These are phyloP conservation scores for Pseudozyma tsukubaensis DNA, from an alignment of 1,284 basidiomycete species.

Conservation along the genomic window DNA sequence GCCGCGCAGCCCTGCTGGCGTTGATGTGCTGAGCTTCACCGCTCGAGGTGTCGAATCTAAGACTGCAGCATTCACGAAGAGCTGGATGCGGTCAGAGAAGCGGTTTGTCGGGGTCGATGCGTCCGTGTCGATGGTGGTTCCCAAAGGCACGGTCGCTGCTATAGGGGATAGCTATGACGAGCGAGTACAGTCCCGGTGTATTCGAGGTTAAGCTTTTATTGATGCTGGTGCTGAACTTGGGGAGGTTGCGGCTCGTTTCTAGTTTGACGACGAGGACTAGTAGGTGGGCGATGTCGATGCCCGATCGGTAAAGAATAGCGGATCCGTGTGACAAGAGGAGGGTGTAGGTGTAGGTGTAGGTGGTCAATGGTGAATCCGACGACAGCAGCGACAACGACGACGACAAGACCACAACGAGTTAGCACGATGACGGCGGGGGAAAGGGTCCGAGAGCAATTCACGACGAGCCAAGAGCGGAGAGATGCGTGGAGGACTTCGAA, in stretches of 20 bases:
- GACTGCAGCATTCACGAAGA: constrained; percentile 18
- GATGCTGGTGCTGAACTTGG: too few species aligned
- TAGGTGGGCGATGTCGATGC: too few species aligned
- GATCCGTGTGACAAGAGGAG: background rate
- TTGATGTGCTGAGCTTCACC: constrained; percentile 14
- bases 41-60: constrained; percentile 18
- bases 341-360: background rate
- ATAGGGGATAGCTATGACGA: too few species aligned
- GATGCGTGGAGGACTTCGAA: constrained; percentile 13
- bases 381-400: constrained; percentile 8
- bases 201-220: too few species aligned
- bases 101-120: background rate
- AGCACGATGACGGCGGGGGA: background rate
- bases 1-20: constrained; percentile 16
- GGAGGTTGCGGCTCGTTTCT: too few species aligned
- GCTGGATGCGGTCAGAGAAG: background rate
- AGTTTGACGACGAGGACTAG: too few species aligned
- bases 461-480: background rate
- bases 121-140: too few species aligned
- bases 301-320: background rate
- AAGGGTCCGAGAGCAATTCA: constrained; percentile 3
- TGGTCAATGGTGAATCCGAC: background rate
- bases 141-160: too few species aligned
- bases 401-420: background rate
- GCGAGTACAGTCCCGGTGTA: too few species aligned